A percentile compares a stretch with the other conserved stretches of the same genome.
Conservation (phyloP, 2,329 filamentous ascomycete genomes). For the Fusarium sp. region DNA sequence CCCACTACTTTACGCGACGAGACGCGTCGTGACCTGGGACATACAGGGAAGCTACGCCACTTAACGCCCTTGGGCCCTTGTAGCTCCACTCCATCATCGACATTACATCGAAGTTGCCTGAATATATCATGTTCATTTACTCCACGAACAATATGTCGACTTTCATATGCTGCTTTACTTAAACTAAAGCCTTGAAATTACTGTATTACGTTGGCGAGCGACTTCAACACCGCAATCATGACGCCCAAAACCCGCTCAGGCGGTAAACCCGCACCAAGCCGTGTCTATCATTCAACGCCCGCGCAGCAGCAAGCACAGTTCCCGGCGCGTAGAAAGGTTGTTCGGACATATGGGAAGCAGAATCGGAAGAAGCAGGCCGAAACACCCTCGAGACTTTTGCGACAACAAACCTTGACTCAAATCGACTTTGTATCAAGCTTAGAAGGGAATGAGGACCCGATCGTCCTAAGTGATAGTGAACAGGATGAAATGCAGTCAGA, state of each 20-base stretch:
- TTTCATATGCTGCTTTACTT: neutral
- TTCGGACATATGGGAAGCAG: constrained; percentile 51
- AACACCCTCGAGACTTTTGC: constrained; percentile 36
- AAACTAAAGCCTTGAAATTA: neutral
- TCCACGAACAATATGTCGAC: constrained; percentile 13
- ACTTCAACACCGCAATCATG: constrained; percentile 41
- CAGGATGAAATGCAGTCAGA: constrained; percentile 36
- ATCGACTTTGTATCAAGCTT: constrained; percentile 53
- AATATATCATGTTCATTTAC: neutral
- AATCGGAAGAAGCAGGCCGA: constrained; percentile 35
- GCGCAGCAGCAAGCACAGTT: constrained; percentile 54
- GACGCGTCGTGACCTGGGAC: constrained; percentile 31
- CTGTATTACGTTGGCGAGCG: neutral
- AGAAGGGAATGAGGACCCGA: constrained; percentile 44
- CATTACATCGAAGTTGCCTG: constrained; percentile 13
- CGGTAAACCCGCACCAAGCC: constrained; percentile 49
- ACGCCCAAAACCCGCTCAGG: constrained; percentile 53
- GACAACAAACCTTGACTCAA: constrained; percentile 57
- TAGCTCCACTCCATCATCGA: constrained; percentile 34
- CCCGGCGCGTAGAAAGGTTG: constrained; percentile 47
- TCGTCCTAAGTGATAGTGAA: constrained; percentile 45
- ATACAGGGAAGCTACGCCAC: constrained; percentile 29
- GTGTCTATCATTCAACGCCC: constrained; percentile 53
- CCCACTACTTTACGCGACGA: constrained; percentile 39
- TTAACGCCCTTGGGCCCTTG: constrained; percentile 18